Base-by-base conservation (phyloP, 2,329 filamentous ascomycete genomes). In the Thielaviopsis populi region DNA sequence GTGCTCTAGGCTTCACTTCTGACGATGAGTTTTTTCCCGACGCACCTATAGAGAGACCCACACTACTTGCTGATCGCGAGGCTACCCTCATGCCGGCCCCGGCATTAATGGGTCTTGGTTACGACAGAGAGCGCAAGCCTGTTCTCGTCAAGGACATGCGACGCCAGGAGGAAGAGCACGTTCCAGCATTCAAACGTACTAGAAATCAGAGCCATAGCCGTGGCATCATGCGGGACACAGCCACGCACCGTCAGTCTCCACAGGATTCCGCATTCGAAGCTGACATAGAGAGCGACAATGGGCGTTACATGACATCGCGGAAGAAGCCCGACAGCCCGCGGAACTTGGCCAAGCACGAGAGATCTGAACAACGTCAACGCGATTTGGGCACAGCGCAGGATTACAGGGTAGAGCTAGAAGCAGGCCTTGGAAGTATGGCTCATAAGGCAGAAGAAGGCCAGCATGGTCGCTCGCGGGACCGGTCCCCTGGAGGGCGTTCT, bases 311-410 rank as follows among this genome's bases (percentile, higher is more conserved):
- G 15, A 22, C 63, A 10, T 37, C 30, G 10, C 58, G 50, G 27
- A 66, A 79, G 69, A 75, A 81, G 66, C 85, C 81, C 68, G 76
- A 74, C 68, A 84, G 80, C 62, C 70, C 84, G 22, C 75, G 81
- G 53, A 75, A 84, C 62, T 74, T 83, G 68, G 81, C 82, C 10
- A 24, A 63, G 17, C 65, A 58, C 33, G 61, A 66, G 33, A 68
- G 64, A 64, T 65, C 67, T 42, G 66, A 66, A 58, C 65, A 68
- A 22, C 46, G 30, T 41, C 61, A 46, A 53, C 66, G 43, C 54
- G 63, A 22, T 60, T 61, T 50, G 53, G 65, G 50, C 4, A 42
- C 62, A 19, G 61, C 63, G 13, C 27, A 40, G 27, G 46, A 48
- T 30, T 33, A 19, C 19, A 30, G 61, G n/a, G 37, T 33, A n/a